These are phyloP conservation scores for Agaricales sp. DNA, from an alignment of 1,284 basidiomycete species.

Conservation along the genomic window DNA sequence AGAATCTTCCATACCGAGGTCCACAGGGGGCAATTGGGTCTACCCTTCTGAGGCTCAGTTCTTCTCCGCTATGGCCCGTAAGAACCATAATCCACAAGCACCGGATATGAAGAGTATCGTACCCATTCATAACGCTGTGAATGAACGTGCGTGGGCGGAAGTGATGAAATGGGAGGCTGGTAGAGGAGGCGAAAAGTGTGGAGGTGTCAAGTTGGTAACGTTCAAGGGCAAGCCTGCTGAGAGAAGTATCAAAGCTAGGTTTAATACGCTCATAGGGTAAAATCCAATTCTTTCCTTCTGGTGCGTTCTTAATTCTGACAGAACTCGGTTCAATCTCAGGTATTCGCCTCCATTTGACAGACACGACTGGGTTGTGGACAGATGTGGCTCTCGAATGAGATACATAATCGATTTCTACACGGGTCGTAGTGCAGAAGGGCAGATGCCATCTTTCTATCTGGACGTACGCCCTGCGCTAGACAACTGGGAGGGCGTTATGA, in stretches of 20 bases:
- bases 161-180: conserved; percentile 85
- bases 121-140: conserved; percentile 98
- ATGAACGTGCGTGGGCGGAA: conserved; percentile 92
- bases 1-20: conserved; percentile 82
- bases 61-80: conserved; percentile 90
- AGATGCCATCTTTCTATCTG: conserved; percentile 74
- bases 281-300: conserved; percentile 19
- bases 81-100: conserved; percentile 78
- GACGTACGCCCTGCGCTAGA: conserved; percentile 93
- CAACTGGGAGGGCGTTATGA: conserved; percentile 79
- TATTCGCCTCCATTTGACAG: conserved; percentile 94
- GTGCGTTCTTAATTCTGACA: conserved; percentile 2
- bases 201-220: conserved; percentile 75
- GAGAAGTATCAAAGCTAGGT: conserved; percentile 72
- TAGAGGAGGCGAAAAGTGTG: conserved; percentile 71
- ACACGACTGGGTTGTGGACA: conserved; percentile 95
- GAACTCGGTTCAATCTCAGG: conserved; percentile 26
- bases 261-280: conserved; percentile 81
- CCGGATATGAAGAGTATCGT: conserved; percentile 93
- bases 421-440: conserved; percentile 44
- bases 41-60: conserved; percentile 99
- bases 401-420: conserved; percentile 99
- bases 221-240: conserved; percentile 77
- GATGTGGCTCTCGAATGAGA: conserved; percentile 79
- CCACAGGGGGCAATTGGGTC: conserved; percentile 74